Conservation (phyloP, 495 filamentous ascomycete species). For the Daldinia concentrica region DNA sequence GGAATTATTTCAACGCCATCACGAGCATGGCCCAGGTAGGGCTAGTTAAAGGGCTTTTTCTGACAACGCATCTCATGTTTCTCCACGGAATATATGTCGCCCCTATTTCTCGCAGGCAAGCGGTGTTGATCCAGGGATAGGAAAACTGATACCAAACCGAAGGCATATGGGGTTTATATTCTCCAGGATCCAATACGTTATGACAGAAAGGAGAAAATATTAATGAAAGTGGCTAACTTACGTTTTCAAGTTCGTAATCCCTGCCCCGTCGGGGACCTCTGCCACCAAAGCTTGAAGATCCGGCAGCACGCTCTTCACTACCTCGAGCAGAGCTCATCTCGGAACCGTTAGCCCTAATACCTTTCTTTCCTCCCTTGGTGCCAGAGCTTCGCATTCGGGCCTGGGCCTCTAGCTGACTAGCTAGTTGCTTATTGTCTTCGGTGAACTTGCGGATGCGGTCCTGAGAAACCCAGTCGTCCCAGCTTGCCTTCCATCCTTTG, state of each 20-base stretch:
- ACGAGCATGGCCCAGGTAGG: not conserved
- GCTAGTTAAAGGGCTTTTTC: not conserved
- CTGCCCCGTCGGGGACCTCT: constrained; percentile 72
- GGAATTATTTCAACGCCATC: not conserved
- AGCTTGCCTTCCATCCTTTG: constrained; percentile 99
- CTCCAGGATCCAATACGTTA: not conserved
- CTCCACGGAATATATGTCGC: not conserved
- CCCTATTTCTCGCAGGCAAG: not conserved
- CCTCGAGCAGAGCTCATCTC: constrained; percentile 82
- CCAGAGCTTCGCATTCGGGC: constrained; percentile 60
- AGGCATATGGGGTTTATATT: constrained; percentile 10
- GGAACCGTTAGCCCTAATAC: constrained; percentile 67
- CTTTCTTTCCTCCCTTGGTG: constrained; percentile 63
- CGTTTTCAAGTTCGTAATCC: constrained; percentile 88
- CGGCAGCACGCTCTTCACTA: constrained; percentile 84
- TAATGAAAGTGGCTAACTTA: constrained; percentile 58
- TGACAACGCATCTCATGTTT: not conserved
- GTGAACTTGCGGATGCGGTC: constrained; percentile 94
- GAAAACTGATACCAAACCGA: not conserved
- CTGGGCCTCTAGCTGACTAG: constrained; percentile 70
- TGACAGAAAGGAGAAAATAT: constrained; percentile 22
- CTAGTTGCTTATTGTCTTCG: constrained; percentile 90
- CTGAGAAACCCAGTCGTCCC: constrained; percentile 98
- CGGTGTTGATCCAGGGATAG: not conserved
- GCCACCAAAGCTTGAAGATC: constrained; percentile 69